Evolutionary conservation across 78 protist species (phyloP), one percentile per base, ranked within the genome.

Genomic region (Cavenderia fasciculata): DNA sequence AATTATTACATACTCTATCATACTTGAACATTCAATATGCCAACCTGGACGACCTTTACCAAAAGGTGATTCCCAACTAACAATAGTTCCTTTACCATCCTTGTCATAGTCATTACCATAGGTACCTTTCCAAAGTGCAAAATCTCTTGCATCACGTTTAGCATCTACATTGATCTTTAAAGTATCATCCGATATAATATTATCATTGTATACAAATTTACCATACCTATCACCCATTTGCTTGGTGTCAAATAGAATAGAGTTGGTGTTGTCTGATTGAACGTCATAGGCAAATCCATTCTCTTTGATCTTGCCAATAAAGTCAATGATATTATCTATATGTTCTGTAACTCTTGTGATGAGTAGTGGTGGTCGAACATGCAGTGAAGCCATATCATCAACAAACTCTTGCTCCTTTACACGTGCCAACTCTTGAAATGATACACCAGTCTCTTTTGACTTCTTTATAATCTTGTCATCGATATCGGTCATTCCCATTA

Each of bases 21-120:
- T 95, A 29, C 86, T 93, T 16, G 95, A 92, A 66, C 97, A 95
- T 25, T 95, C 97, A 10, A 94, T 92, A 44, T 95, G 97, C 97
- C 97, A 95, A 23, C 97, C 97, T 36, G 97, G 97, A 34, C 97
- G 68, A 29, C 97, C 97, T 21, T 44, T 38, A 34, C 95, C 95
- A 57, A 76, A 85, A 18, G 87, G 95, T 6, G 92, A 82, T 18
- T 56, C 59, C 91, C 91, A 92, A 19, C 34, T 18, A 40, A 76
- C 71, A 19, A 27, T 21, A 1, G 34, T 46, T 56, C 65, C 89
- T n/a, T 56, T 51, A 16, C 87, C 89, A 49, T 76, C 85, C 2
- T 47, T 19, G 36, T 74, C 86, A 18, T 31, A 16, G 10, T 65
- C n/a, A 29, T 38, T 31, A 44, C n/a, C n/a, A n/a, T n/a, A n/a